phyloP scores from a whole-genome alignment of 352 stramenopile species.

The Thraustochytrium striatum region DNA sequence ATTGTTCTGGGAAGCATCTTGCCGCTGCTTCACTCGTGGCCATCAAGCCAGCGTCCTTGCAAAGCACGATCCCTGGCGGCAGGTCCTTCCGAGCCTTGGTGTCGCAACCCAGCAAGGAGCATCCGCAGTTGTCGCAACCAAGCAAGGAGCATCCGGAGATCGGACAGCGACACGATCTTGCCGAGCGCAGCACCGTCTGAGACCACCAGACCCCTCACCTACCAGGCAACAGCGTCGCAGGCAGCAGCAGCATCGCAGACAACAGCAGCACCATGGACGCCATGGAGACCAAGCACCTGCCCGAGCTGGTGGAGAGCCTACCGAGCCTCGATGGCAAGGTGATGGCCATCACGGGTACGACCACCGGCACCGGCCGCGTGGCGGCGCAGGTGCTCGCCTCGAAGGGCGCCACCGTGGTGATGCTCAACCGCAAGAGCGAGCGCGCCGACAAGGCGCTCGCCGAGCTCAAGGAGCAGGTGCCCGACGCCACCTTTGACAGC shows the following conservation, averaged over 20 bases:
- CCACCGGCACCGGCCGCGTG: slow-evolving; percentile 56
- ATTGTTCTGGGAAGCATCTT: neutral
- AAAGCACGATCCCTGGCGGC: neutral
- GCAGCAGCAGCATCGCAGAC: too few species aligned
- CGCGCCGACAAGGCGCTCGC: slow-evolving; percentile 48
- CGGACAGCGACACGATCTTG: too few species aligned
- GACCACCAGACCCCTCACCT: too few species aligned
- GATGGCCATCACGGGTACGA: slow-evolving; percentile 61
- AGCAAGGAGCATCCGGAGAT: too few species aligned
- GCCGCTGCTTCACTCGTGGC: neutral
- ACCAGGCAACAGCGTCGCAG: too few species aligned
- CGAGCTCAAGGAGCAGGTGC: slow-evolving; percentile 45
- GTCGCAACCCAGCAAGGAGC: neutral
- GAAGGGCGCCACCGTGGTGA: slow-evolving; percentile 55
- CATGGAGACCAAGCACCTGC: neutral
- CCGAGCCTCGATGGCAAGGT: slow-evolving; percentile 58
- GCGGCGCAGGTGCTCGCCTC: slow-evolving; percentile 51
- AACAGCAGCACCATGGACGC: too few species aligned
- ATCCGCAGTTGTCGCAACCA: neutral
- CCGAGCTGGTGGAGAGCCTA: slow-evolving; percentile 47
- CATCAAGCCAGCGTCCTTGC: neutral
- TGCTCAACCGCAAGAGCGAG: slow-evolving; percentile 58
- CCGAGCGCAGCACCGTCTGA: too few species aligned
- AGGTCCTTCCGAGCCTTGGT: neutral
- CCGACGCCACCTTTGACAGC: slow-evolving; percentile 50